Evolutionary conservation across 2,329 filamentous ascomycete genomes (phyloP).

Genomic region (Dothistroma pini): DNA sequence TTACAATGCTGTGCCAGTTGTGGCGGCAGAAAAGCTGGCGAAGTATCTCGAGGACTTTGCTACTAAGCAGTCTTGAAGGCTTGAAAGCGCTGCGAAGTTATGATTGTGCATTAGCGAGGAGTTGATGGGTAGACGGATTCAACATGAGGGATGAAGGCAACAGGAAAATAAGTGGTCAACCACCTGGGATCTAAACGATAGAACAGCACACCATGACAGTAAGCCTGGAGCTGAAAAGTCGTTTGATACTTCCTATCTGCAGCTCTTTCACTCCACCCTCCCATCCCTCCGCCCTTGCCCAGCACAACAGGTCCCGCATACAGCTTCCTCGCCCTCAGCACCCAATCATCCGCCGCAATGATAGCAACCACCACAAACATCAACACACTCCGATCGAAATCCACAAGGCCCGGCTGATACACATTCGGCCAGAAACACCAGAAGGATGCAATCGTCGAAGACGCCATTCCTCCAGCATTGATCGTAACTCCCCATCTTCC

Average conservation of each 20-base stretch:
- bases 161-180: constrained; percentile 1
- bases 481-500: constrained; percentile 38
- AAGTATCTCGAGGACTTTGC: constrained; percentile 62
- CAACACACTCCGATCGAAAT: constrained; percentile 18
- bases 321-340: constrained; percentile 17
- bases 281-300: constrained; percentile 11
- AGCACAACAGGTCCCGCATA: constrained; percentile 22
- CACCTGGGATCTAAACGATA: background rate
- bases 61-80: constrained; percentile 33
- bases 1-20: constrained; percentile 77
- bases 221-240: background rate
- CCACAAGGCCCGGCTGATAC: constrained; percentile 7
- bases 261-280: background rate
- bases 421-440: constrained; percentile 41
- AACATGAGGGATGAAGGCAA: background rate
- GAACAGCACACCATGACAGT: background rate
- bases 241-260: background rate
- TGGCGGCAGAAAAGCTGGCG: constrained; percentile 65
- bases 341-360: constrained; percentile 19
- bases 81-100: background rate
- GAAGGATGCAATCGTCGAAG: constrained; percentile 38
- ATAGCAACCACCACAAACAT: constrained; percentile 23
- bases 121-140: constrained; percentile 2
- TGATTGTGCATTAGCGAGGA: constrained; percentile 7
- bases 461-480: constrained; percentile 38